Percentiles rank a stretch among this genome's conserved stretches.
Conservation (phyloP, 495 filamentous ascomycete species). For the Talaromyces stipitatus region DNA sequence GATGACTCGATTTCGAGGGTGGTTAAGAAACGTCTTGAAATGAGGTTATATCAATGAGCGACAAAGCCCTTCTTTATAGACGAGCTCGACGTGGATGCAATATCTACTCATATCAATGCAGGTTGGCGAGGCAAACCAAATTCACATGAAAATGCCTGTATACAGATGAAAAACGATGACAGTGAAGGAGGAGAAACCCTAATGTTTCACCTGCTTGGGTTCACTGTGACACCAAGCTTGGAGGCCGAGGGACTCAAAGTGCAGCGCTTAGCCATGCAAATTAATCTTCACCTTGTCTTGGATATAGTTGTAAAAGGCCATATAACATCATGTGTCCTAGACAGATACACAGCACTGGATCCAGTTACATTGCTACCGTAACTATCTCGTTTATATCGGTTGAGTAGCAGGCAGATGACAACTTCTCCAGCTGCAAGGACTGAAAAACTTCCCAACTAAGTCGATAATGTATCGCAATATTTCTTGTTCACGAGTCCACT, state of each 20-base stretch:
- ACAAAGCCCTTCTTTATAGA: neutral
- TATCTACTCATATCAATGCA: neutral
- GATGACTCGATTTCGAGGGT: neutral
- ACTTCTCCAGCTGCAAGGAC: too few relatives aligned
- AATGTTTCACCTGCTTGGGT: neutral
- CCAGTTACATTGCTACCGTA: too few relatives aligned
- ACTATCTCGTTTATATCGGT: too few relatives aligned
- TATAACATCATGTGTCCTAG: neutral
- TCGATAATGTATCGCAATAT: too few relatives aligned
- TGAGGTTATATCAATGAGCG: neutral
- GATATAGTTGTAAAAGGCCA: neutral
- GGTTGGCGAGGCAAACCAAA: neutral
- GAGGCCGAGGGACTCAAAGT: neutral
- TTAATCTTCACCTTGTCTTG: neutral
- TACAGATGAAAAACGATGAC: neutral
- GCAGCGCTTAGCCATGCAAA: neutral
- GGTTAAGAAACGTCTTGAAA: neutral
- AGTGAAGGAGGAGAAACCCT: neutral
- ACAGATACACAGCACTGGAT: too few relatives aligned
- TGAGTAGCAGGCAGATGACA: too few relatives aligned
- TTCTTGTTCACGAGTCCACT: too few relatives aligned
- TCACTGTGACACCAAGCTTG: neutral
- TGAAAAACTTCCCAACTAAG: too few relatives aligned
- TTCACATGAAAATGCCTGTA: neutral
- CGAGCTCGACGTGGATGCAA: neutral